Conservation (phyloP, 495 filamentous ascomycete species). For the Clavariopsis aquatica region DNA sequence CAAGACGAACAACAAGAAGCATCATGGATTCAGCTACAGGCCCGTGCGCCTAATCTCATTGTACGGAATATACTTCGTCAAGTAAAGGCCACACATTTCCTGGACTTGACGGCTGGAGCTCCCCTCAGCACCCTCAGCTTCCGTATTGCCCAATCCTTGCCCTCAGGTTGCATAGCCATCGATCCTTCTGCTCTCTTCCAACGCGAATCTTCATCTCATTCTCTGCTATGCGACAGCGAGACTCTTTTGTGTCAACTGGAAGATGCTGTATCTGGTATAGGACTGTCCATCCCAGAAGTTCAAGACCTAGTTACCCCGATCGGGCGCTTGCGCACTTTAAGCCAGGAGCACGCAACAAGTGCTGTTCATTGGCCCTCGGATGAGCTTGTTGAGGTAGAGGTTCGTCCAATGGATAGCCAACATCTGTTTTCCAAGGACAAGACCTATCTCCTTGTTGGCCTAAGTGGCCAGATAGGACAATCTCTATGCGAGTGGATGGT, state of each 20-base stretch:
- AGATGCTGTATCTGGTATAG: background rate
- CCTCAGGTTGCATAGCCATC: background rate
- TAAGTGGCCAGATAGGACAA: slow-evolving; percentile 60
- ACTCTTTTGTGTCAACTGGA: background rate
- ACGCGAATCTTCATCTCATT: background rate
- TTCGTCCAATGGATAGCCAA: slow-evolving; percentile 1
- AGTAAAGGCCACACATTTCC: background rate
- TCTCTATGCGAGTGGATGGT: slow-evolving; percentile 62
- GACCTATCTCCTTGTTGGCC: slow-evolving; percentile 57
- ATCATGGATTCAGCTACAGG: background rate
- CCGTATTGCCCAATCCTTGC: background rate
- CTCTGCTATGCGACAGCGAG: background rate
- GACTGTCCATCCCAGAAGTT: background rate
- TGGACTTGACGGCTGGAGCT: slow-evolving; percentile 4
- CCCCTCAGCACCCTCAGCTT: background rate
- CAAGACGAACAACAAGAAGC: background rate
- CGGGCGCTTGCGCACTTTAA: background rate
- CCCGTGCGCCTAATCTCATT: background rate
- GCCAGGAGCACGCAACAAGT: background rate
- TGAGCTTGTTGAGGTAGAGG: background rate
- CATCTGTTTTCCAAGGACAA: slow-evolving; percentile 14
- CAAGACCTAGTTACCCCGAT: background rate
- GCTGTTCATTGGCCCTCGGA: background rate
- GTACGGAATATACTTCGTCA: background rate
- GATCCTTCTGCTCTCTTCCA: background rate